Base-by-base conservation (phyloP, 2,329 filamentous ascomycete species). In the Epichloe bromicola region DNA sequence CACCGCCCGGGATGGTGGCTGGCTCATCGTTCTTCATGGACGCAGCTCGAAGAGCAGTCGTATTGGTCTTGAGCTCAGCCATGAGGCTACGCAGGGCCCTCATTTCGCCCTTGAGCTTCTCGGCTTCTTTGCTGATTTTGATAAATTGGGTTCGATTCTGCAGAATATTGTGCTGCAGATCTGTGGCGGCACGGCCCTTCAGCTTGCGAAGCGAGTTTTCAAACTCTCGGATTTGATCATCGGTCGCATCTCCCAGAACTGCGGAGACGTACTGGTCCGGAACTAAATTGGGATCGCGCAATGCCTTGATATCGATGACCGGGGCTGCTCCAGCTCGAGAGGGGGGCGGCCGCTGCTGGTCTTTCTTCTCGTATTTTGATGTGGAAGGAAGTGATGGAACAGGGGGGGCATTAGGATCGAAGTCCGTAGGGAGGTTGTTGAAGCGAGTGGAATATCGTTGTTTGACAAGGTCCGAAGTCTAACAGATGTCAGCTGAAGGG, bases 121-220 rank as follows among this genome's bases (percentile, higher is more conserved):
- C 93, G 2, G 94, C 93, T 70, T 98, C 93, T 69, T 97, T 96
- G 65, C 90, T 96, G 67, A 98, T 97, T 68, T 95, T 95, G 74
- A 98, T 97, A 64, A 98, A 98, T 62, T 97, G 93, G 0, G 88
- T 95, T 46, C 93, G 83, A 67, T 98, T 98, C 67, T 96, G 90
- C 68, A 95, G 91, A 48, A 98, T 86, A 68, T 90, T 97, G 63
- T 94, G 88, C 67, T 97, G 91, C 20, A 98, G 74, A 59, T 97
- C 90, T 46, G 82, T 77, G 5, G 85, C 84, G 8, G 88, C 89
- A 51, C 86, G 80, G 57, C 78, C 78, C 67, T 91, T 91, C 51
- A 93, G 74, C 59, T 84, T 85, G 56, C 82, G 82, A 42, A 96
- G 73, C 20, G 82, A 82, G 47, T 79, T 74, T 64, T 95, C 86